Evolutionary conservation across 1,284 basidiomycete species (phyloP).

Genomic region (Cutaneotrichosporon sp.): DNA sequence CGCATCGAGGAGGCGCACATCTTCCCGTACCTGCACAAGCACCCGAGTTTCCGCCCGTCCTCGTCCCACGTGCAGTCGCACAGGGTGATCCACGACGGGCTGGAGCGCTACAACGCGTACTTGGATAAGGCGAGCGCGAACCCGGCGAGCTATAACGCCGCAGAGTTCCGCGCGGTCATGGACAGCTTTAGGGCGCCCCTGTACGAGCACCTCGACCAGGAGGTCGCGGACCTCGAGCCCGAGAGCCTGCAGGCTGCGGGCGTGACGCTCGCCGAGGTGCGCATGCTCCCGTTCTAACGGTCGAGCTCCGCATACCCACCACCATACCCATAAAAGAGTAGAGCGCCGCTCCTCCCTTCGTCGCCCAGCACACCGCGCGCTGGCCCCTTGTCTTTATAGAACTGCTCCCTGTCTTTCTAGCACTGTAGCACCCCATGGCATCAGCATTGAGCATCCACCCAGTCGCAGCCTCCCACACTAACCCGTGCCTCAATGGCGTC

Average conservation of each 20-base stretch:
- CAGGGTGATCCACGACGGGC: conserved; percentile 65
- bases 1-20: conserved; percentile 61
- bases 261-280: conserved; percentile 64
- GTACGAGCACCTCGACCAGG: conserved; percentile 67
- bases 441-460: too few relatives aligned
- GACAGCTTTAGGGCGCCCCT: conserved; percentile 65
- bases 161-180: conserved; percentile 62
- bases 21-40: conserved; percentile 65
- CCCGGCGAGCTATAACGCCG: conserved; percentile 61
- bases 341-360: neutral
- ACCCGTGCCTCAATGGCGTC: too few relatives aligned
- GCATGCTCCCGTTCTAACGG: conserved; percentile 56
- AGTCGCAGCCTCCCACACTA: too few relatives aligned
- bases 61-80: conserved; percentile 63
- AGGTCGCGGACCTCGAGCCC: conserved; percentile 64
- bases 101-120: conserved; percentile 60
- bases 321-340: neutral
- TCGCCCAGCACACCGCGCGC: too few relatives aligned
- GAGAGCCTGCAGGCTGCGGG: conserved; percentile 65
- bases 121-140: conserved; percentile 59
- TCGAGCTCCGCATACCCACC: neutral
- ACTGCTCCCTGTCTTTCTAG: too few relatives aligned
- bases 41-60: conserved; percentile 61
- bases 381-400: too few relatives aligned
- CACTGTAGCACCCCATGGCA: too few relatives aligned